phyloP scores from a whole-genome alignment of 345 rosid genomes.

The Rubroshorea leprosula region DNA sequence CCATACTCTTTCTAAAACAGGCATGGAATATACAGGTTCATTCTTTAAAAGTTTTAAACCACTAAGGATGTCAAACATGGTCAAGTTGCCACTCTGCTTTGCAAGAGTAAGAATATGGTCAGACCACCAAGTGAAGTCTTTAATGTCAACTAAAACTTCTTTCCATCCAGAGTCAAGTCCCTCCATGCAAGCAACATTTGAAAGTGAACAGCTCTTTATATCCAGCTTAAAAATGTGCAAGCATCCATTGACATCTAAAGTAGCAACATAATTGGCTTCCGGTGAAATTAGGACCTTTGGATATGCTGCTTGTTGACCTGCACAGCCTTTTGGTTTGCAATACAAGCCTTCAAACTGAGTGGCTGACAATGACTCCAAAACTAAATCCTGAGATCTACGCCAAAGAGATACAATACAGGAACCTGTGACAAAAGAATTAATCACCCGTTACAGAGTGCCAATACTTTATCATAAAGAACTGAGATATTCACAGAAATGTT shows the following conservation, averaged over 20 bases:
- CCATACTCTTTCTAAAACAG: conserved; percentile 58
- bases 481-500: neutral
- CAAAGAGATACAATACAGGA: conserved; percentile 61
- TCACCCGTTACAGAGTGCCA: neutral
- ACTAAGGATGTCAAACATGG: conserved; percentile 49
- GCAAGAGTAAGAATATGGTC: conserved; percentile 58
- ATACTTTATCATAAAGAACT: neutral
- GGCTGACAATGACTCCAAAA: conserved; percentile 46
- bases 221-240: conserved; percentile 62
- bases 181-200: conserved; percentile 26
- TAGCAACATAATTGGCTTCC: conserved; percentile 53
- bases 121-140: conserved; percentile 96
- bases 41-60: conserved; percentile 50
- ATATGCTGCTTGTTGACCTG: conserved; percentile 42
- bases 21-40: conserved; percentile 47
- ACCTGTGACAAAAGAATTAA: conserved; percentile 40
- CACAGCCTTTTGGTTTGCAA: conserved; percentile 30
- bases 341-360: conserved; percentile 63
- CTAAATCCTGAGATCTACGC: conserved; percentile 41
- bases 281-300: conserved; percentile 84
- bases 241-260: conserved; percentile 62
- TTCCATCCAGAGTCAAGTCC: conserved; percentile 17
- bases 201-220: conserved; percentile 33
- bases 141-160: conserved; percentile 37
- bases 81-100: conserved; percentile 45